Evolutionary conservation across 225 moss, liverwort and hornwort species (phyloP).

Genomic region (Bryoerythrophyllum caledonicum): DNA sequence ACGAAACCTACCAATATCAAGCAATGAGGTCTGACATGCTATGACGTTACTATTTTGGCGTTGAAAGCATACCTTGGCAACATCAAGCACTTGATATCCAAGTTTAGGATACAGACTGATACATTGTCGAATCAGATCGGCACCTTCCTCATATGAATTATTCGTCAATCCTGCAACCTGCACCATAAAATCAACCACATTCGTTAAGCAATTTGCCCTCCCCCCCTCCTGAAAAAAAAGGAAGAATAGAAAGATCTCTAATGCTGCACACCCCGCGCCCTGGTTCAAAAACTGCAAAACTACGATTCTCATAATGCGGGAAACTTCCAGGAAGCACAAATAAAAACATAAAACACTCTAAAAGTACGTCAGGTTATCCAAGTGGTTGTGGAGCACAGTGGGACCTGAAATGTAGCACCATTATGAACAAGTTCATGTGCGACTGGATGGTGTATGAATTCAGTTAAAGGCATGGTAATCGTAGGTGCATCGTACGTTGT

Average conservation of each 20-base stretch:
- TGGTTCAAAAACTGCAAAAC: background rate
- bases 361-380: slow-evolving; percentile 2
- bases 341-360: background rate
- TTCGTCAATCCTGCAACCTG: slow-evolving; percentile 73
- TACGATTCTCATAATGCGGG: background rate
- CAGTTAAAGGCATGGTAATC: slow-evolving; percentile 60
- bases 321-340: background rate
- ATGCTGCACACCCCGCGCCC: slow-evolving; percentile 9
- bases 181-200: slow-evolving; percentile 8
- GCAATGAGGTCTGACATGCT: background rate
- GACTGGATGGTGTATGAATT: slow-evolving; percentile 64
- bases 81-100: slow-evolving; percentile 51
- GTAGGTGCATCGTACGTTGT: slow-evolving; percentile 66
- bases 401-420: slow-evolving; percentile 78
- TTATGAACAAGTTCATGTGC: slow-evolving; percentile 70
- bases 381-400: slow-evolving; percentile 28
- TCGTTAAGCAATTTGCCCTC: background rate
- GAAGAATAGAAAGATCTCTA: background rate
- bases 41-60: background rate
- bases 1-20: background rate
- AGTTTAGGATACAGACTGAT: slow-evolving; percentile 46
- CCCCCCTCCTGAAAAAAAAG: background rate
- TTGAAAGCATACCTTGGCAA: slow-evolving; percentile 54
- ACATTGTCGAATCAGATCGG: slow-evolving; percentile 49
- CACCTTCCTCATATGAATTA: slow-evolving; percentile 42